Conservation (phyloP, 495 filamentous ascomycete genomes). For the Xylaria longipes region DNA sequence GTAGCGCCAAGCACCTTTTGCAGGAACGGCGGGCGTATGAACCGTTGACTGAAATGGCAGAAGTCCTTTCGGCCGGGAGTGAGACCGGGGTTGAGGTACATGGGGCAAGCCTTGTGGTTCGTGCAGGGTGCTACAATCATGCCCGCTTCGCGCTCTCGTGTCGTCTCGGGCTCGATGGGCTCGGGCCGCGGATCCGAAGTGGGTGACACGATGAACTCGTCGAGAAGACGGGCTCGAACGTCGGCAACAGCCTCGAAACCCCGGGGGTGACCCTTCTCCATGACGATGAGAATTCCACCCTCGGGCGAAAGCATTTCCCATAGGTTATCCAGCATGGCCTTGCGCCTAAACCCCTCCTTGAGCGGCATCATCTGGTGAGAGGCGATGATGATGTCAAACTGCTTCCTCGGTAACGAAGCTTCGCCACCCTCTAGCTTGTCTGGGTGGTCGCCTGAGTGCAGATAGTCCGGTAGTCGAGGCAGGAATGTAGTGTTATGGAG, state of each 20-base stretch:
- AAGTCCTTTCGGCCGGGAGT: conserved; percentile 79
- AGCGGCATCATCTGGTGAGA: conserved; percentile 80
- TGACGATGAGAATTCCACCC: conserved; percentile 83
- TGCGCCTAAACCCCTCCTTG: conserved; percentile 73
- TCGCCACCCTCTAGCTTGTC: conserved; percentile 48
- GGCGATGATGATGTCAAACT: conserved; percentile 88
- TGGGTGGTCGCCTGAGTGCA: conserved; percentile 61
- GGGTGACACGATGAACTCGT: conserved; percentile 74
- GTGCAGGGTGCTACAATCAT: conserved; percentile 98
- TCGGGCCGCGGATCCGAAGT: conserved; percentile 47
- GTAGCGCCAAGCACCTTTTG: conserved; percentile 74
- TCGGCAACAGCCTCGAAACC: conserved; percentile 92
- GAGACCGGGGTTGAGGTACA: conserved; percentile 76
- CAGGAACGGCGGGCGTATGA: conserved; percentile 79
- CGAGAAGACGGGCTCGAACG: conserved; percentile 77
- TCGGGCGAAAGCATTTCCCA: conserved; percentile 85
- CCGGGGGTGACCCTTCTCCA: conserved; percentile 90
- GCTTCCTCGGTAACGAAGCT: conserved; percentile 65
- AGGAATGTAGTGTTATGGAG: conserved; percentile 91
- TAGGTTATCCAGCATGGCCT: conserved; percentile 78
- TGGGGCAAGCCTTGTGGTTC: conserved; percentile 85
- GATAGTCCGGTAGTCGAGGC: conserved; percentile 88
- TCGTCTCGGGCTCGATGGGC: conserved; percentile 38
- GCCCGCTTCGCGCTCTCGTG: conserved; percentile 64
- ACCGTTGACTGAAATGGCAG: conserved; percentile 91